Evolutionary conservation across 2,329 filamentous ascomycete species (phyloP), one percentile per base, ranked within the genome.

Genomic region (Hymenoscyphus fructigenus): DNA sequence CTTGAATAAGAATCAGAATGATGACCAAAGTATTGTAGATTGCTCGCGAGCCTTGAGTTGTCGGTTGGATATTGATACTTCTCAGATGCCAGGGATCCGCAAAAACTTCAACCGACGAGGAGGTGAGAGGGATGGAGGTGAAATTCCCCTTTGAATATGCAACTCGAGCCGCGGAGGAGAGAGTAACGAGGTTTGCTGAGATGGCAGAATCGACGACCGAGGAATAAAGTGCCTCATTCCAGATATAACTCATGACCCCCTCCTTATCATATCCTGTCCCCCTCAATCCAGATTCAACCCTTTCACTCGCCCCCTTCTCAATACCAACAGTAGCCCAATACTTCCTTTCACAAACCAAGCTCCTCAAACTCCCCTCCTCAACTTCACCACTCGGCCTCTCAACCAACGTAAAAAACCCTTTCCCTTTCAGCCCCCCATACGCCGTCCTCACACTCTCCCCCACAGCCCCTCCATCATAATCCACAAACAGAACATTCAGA

Each of bases 401-500:
- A 29, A 75, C 69, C 26, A 80, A 57, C 0, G 75, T 75, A 0
- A 76, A 77, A 64, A 77, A 79, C 2, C 34, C 60, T 10, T 72
- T 62, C n/a, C 67, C 73, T 59, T 76, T 66, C 1, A 79, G 56
- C 5, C 62, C 64, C n/a, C 69, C 53, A 63, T 78, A 78, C n/a
- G 78, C 76, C 9, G 66, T 62, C 9, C 71, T 68, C 2, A 80
- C 64, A 1, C 77, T 70, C 5, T 70, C 29, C 29, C 78, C 77
- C 50, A 80, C 68, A 2, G 80, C 72, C 57, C 80, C 79, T 3
- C 83, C 83, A 72, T 90, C 87, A 68, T 89, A 88, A 72, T 89
- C 85, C 32, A 90, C 86, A 1, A 89, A 82, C 66, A 84, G 82
- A 9, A 90, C 79, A 2, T 78, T 79, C 7, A 89, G 74, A 0